These are phyloP conservation scores for Passalora sequoiae DNA, from an alignment of 2,329 filamentous ascomycete species.

Conservation along the genomic window DNA sequence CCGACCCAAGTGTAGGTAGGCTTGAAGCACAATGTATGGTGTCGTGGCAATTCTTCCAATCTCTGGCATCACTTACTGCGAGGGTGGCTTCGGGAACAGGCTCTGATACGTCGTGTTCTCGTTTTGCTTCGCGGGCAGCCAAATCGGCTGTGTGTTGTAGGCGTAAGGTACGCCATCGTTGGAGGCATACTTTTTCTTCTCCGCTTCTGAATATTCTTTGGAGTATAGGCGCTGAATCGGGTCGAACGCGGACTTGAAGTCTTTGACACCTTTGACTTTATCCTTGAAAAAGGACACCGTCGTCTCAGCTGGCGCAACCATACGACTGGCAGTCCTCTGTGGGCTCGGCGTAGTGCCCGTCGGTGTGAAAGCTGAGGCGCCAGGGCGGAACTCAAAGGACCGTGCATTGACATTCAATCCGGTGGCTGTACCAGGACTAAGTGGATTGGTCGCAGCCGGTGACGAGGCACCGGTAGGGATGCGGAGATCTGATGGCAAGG, in stretches of 20 bases:
- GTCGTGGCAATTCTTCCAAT: too few relatives aligned
- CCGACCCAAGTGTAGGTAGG: too few relatives aligned
- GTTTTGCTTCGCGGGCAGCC: constrained; percentile 67
- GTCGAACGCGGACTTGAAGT: constrained; percentile 47
- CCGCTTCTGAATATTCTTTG: constrained; percentile 51
- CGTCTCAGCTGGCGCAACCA: constrained; percentile 20
- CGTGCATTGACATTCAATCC: constrained; percentile 58
- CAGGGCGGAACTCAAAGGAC: constrained; percentile 82
- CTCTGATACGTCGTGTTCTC: constrained; percentile 73
- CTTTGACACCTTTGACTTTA: constrained; percentile 60
- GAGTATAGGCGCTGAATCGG: constrained; percentile 60
- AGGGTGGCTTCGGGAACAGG: constrained; percentile 67
- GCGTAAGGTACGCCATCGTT: constrained; percentile 81
- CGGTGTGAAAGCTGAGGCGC: constrained; percentile 75
- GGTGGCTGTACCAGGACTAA: constrained; percentile 51
- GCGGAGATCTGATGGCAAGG: constrained; percentile 61
- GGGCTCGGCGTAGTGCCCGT: constrained; percentile 68
- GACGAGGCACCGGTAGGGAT: constrained; percentile 49
- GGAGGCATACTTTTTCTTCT: constrained; percentile 59
- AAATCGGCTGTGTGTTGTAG: constrained; percentile 78
- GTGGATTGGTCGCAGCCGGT: constrained; percentile 23
- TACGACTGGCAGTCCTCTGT: constrained; percentile 34
- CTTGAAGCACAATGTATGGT: too few relatives aligned
- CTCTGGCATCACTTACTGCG: too few relatives aligned
- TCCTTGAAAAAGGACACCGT: constrained; percentile 27